phyloP scores from a whole-genome alignment of 2,329 filamentous ascomycete genomes.

The Fusarium transvaalense region DNA sequence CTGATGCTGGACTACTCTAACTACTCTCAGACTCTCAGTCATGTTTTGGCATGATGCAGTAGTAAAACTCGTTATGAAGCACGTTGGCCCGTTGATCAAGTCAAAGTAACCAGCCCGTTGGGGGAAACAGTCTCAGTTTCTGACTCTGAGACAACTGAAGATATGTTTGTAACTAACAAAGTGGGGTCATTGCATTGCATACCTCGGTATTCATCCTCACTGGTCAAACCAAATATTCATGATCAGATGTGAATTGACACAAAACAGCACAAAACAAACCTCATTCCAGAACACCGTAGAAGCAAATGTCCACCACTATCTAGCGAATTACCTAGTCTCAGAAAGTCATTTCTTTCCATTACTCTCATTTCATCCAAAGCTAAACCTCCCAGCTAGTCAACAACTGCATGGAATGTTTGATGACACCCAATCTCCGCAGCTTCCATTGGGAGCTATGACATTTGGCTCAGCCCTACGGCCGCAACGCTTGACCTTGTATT shows the following conservation, averaged over 20 bases:
- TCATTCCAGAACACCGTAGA: slow-evolving; percentile 7
- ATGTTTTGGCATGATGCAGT: background rate
- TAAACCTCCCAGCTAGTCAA: background rate
- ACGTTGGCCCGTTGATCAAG: too few relatives aligned
- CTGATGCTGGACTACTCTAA: too few relatives aligned
- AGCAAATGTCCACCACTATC: background rate
- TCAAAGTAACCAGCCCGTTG: too few relatives aligned
- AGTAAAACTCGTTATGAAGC: background rate
- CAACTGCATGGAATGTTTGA: slow-evolving; percentile 10
- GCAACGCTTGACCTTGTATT: background rate
- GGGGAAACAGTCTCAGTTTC: too few relatives aligned
- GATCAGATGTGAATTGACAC: background rate
- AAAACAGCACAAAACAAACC: background rate
- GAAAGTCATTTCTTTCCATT: background rate
- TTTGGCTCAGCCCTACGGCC: background rate
- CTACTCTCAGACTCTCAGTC: background rate
- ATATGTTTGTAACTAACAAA: background rate
- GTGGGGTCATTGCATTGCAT: background rate
- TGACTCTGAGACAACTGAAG: background rate
- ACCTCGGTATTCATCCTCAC: background rate
- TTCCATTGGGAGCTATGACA: background rate
- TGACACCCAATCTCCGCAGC: background rate
- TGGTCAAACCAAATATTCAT: background rate
- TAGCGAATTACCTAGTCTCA: slow-evolving; percentile 3
- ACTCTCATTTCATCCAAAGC: background rate